Conservation (phyloP, 352 stramenopile species). For the Albugo candida region DNA sequence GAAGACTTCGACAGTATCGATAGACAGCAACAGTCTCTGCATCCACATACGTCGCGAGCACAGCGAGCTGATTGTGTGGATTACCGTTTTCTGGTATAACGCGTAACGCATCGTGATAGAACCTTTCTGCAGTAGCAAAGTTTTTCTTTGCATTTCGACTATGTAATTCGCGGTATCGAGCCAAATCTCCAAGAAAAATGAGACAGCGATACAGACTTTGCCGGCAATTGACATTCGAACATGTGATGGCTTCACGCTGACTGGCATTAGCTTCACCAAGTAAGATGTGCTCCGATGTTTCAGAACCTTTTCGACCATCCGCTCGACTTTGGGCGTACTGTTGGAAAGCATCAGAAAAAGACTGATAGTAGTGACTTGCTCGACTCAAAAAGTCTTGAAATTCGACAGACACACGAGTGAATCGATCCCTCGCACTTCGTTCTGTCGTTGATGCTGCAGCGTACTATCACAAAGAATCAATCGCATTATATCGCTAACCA, state of each 20-base stretch:
- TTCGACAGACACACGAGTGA: conserved; percentile 45
- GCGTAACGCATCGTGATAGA: conserved; percentile 48
- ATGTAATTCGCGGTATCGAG: conserved; percentile 64
- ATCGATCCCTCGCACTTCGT: conserved; percentile 50
- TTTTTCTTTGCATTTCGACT: conserved; percentile 75
- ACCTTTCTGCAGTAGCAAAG: conserved; percentile 38
- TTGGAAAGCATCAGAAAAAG: conserved; percentile 26
- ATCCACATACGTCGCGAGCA: conserved; percentile 73
- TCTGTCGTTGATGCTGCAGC: conserved; percentile 41
- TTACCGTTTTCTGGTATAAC: conserved; percentile 67
- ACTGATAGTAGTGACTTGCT: conserved; percentile 53
- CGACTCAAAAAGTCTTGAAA: conserved; percentile 53
- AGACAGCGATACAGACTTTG: conserved; percentile 66
- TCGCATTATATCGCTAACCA: background rate
- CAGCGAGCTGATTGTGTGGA: conserved; percentile 69
- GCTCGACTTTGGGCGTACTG: conserved; percentile 7
- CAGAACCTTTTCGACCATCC: too few species aligned
- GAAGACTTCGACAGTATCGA: conserved; percentile 72
- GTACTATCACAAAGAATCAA: conserved; percentile 16
- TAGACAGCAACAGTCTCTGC: conserved; percentile 82
- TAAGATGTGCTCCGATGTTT: conserved; percentile 4
- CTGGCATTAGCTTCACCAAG: conserved; percentile 12
- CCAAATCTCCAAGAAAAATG: conserved; percentile 62
- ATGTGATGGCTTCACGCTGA: conserved; percentile 1
- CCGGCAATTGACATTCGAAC: conserved; percentile 16